Percentiles rank a stretch among this genome's conserved stretches.
Evolutionary conservation across 2,329 filamentous ascomycete genomes (phyloP).

Genomic region (Fusarium zealandicum): DNA sequence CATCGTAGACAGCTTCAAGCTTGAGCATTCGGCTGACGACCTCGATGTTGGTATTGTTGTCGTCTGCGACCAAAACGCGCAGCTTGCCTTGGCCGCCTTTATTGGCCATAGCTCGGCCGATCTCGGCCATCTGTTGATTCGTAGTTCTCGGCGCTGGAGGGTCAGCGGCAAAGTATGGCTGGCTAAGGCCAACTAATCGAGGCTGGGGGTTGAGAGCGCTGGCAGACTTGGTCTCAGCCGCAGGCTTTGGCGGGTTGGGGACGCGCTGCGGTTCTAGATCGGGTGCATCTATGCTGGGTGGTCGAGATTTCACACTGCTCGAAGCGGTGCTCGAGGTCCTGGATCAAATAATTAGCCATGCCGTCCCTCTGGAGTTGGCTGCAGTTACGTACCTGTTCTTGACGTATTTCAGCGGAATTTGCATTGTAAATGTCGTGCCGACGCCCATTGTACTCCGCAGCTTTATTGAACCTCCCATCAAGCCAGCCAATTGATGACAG

Average conservation of each 20-base stretch:
- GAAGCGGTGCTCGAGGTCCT: conserved; percentile 63
- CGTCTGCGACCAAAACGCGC: conserved; percentile 84
- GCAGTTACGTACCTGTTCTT: conserved; percentile 59
- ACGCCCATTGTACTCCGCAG: conserved; percentile 75
- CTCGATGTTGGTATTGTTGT: conserved; percentile 65
- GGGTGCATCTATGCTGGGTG: conserved; percentile 54
- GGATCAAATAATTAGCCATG: conserved; percentile 26
- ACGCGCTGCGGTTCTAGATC: conserved; percentile 50
- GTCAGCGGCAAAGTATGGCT: conserved; percentile 75
- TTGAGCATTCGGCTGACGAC: conserved; percentile 71
- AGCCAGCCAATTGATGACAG: conserved; percentile 80
- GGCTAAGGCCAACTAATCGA: conserved; percentile 81
- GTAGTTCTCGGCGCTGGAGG: conserved; percentile 49
- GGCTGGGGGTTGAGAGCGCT: conserved; percentile 70
- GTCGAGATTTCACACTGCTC: conserved; percentile 60
- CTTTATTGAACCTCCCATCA: conserved; percentile 82
- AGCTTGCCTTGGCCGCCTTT: conserved; percentile 69
- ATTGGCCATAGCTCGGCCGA: conserved; percentile 69
- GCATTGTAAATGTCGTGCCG: conserved; percentile 83
- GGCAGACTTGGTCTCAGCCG: conserved; percentile 43
- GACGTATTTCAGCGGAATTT: conserved; percentile 80
- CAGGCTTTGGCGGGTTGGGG: conserved; percentile 36
- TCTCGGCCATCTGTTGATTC: conserved; percentile 69
- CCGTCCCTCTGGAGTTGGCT: too few relatives aligned
- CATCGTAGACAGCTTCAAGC: conserved; percentile 82